These are phyloP conservation scores for Chaetomium olivaceum DNA, from an alignment of 2,329 filamentous ascomycete species.

Conservation along the genomic window DNA sequence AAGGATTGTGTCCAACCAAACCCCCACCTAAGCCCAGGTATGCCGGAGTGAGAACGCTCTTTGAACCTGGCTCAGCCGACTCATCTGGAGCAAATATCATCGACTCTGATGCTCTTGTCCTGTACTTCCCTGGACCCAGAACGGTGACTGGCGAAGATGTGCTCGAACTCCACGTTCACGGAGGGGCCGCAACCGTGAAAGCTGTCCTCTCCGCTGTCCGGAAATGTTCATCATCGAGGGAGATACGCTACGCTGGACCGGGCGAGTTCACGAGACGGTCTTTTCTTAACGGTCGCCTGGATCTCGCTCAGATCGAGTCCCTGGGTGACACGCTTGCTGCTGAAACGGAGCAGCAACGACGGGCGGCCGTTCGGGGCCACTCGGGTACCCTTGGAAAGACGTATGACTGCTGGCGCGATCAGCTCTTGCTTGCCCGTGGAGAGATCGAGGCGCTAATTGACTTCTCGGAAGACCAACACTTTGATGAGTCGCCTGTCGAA, in stretches of 20 bases:
- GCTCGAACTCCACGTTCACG: constrained; percentile 92
- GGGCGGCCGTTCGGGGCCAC: constrained; percentile 77
- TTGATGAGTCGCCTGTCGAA: constrained; percentile 79
- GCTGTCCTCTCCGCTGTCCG: constrained; percentile 80
- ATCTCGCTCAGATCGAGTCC: constrained; percentile 78
- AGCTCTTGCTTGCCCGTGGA: constrained; percentile 77
- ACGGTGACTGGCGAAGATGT: constrained; percentile 93
- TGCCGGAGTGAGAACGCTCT: constrained; percentile 74
- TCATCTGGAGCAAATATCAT: constrained; percentile 52
- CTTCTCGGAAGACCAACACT: constrained; percentile 96
- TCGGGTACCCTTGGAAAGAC: constrained; percentile 68
- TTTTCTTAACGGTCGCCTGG: constrained; percentile 82
- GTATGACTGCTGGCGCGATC: constrained; percentile 81
- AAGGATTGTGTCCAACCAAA: constrained; percentile 51
- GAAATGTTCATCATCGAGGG: constrained; percentile 41
- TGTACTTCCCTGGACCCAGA: constrained; percentile 78
- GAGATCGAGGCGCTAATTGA: constrained; percentile 96
- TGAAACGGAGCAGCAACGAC: constrained; percentile 90
- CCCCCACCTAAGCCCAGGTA: constrained; percentile 50
- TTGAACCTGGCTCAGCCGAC: constrained; percentile 46
- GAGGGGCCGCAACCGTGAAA: constrained; percentile 83
- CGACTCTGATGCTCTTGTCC: constrained; percentile 76
- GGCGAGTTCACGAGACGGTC: constrained; percentile 94
- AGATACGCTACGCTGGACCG: constrained; percentile 84
- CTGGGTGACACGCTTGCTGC: constrained; percentile 63